A percentile compares a stretch with the other conserved stretches of the same genome.
Conservation (phyloP, 78 protist species). For the Diacronema lutheri region DNA sequence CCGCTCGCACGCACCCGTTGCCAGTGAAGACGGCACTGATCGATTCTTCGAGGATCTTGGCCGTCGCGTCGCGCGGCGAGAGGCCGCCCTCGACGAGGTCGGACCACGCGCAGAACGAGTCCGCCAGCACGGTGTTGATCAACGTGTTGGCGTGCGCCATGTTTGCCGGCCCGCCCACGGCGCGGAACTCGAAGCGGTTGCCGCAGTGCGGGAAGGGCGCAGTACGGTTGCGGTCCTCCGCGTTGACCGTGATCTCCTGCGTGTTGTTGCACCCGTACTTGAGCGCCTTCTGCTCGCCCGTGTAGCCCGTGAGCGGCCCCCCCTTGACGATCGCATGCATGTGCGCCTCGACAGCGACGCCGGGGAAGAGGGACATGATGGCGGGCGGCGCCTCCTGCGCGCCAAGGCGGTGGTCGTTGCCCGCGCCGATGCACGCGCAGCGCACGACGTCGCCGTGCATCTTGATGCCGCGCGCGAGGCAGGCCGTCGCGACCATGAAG, state of each 20-base stretch:
- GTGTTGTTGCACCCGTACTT: background rate
- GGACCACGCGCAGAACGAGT: slow-evolving; percentile 25
- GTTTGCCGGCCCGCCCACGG: slow-evolving; percentile 75
- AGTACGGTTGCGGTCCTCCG: slow-evolving; percentile 92
- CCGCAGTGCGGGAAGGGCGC: slow-evolving; percentile 92
- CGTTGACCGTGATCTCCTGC: slow-evolving; percentile 42
- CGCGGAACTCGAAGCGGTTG: slow-evolving; percentile 79
- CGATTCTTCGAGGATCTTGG: slow-evolving; percentile 41
- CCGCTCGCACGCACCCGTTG: too few species aligned
- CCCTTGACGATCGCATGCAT: background rate
- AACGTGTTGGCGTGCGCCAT: slow-evolving; percentile 50
- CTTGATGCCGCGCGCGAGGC: too few species aligned
- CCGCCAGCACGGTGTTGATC: slow-evolving; percentile 53
- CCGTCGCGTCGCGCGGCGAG: slow-evolving; percentile 45
- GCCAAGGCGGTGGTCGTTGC: slow-evolving; percentile 85
- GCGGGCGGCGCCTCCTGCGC: slow-evolving; percentile 89
- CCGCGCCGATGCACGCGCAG: slow-evolving; percentile 7
- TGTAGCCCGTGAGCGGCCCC: background rate
- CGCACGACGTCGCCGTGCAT: too few species aligned
- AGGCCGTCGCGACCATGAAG: too few species aligned
- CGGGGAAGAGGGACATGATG: slow-evolving; percentile 77
- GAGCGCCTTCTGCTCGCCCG: too few species aligned
- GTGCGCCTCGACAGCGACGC: slow-evolving; percentile 27
- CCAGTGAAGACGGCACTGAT: slow-evolving; percentile 77
- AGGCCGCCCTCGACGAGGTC: slow-evolving; percentile 34